phyloP scores from a whole-genome alignment of 2,329 filamentous ascomycete genomes.

The Xylariaceae sp. region DNA sequence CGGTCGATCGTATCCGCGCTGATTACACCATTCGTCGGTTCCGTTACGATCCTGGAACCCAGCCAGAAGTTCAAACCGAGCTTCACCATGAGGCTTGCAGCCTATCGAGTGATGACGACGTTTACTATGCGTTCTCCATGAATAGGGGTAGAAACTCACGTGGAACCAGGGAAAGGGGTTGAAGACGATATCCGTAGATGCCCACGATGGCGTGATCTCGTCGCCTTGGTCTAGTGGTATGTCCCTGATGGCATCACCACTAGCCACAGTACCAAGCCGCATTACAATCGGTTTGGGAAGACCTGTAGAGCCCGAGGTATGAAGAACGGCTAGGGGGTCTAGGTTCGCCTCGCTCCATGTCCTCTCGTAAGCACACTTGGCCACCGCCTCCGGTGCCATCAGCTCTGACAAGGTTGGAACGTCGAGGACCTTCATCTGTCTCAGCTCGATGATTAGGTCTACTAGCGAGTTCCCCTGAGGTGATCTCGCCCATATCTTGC shows the following conservation, averaged over 20 bases:
- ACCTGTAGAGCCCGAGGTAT: conserved; percentile 20
- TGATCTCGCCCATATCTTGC: conserved; percentile 16
- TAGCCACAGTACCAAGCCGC: conserved; percentile 18
- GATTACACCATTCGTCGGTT: conserved; percentile 19
- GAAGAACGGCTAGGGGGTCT: conserved; percentile 17
- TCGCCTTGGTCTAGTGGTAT: conserved; percentile 17
- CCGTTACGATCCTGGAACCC: conserved; percentile 18
- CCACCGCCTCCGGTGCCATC: conserved; percentile 13
- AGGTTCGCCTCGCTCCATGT: conserved; percentile 17
- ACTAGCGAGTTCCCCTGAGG: conserved; percentile 14
- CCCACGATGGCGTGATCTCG: conserved; percentile 18
- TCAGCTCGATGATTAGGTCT: conserved; percentile 15
- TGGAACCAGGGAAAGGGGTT: conserved; percentile 22
- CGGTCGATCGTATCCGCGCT: conserved; percentile 19
- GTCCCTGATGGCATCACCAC: conserved; percentile 17
- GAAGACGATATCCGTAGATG: conserved; percentile 14
- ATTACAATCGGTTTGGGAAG: conserved; percentile 21
- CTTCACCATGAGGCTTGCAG: conserved; percentile 21
- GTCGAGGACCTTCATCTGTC: conserved; percentile 17
- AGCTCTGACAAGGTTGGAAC: conserved; percentile 16
- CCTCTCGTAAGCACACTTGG: conserved; percentile 18
- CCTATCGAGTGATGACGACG: conserved; percentile 1
- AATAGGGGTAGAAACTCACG: conserved; percentile 3
- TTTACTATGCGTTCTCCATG: not conserved
- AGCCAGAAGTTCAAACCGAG: conserved; percentile 19